phyloP scores from a whole-genome alignment of 495 filamentous ascomycete species.

The Bombardia bombarda region DNA sequence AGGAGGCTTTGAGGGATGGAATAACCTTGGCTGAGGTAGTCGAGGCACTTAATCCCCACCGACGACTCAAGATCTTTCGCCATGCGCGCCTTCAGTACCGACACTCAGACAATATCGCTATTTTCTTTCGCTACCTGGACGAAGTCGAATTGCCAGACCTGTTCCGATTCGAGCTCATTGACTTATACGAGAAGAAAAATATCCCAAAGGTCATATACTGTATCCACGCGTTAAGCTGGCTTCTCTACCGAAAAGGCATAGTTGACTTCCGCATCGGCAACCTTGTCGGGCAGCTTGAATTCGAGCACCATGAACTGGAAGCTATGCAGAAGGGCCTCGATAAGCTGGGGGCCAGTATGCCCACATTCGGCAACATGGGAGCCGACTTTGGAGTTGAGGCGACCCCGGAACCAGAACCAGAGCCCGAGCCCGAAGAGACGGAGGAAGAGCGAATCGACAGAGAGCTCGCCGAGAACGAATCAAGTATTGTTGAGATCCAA shows the following conservation, averaged over 20 bases:
- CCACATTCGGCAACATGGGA: slow-evolving; percentile 94
- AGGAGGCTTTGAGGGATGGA: slow-evolving; percentile 88
- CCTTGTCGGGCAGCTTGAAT: slow-evolving; percentile 91
- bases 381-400: slow-evolving; percentile 73
- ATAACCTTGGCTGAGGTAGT: slow-evolving; percentile 96
- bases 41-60: slow-evolving; percentile 72
- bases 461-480: slow-evolving; percentile 70
- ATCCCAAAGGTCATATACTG: slow-evolving; percentile 99
- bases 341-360: slow-evolving; percentile 89
- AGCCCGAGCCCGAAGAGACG: slow-evolving; percentile 70
- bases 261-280: slow-evolving; percentile 97
- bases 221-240: slow-evolving; percentile 93
- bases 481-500: slow-evolving; percentile 69
- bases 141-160: slow-evolving; percentile 93
- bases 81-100: slow-evolving; percentile 80
- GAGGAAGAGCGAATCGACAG: slow-evolving; percentile 86
- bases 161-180: slow-evolving; percentile 97
- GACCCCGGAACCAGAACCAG: slow-evolving; percentile 44
- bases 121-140: slow-evolving; percentile 88
- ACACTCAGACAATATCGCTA: slow-evolving; percentile 93
- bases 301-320: slow-evolving; percentile 95
- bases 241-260: slow-evolving; percentile 89
- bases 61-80: slow-evolving; percentile 73
- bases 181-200: slow-evolving; percentile 99
- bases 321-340: slow-evolving; percentile 94